Conservation (phyloP, 305 asterid genomes). For the Fraxinus greggii region DNA sequence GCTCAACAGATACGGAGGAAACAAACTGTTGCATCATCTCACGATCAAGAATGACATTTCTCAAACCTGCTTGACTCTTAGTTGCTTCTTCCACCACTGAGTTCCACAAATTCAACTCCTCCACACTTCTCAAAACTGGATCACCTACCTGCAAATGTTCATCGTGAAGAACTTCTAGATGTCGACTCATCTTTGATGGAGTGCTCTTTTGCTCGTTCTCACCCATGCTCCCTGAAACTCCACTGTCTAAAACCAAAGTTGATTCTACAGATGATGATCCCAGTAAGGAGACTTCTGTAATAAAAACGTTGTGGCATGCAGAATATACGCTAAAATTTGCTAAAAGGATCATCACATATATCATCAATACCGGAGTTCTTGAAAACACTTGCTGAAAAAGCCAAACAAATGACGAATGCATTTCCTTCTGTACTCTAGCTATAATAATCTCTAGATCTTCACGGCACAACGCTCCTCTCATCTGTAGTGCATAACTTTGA, state of each 20-base stretch:
- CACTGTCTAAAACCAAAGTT: not conserved
- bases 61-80: constrained; percentile 33
- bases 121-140: constrained; percentile 25
- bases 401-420: constrained; percentile 71
- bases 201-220: constrained; percentile 10
- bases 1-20: constrained; percentile 54
- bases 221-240: not conserved
- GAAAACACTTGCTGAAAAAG: constrained; percentile 82
- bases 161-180: constrained; percentile 4
- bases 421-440: constrained; percentile 55
- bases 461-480: constrained; percentile 56
- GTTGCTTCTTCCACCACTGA: constrained; percentile 57
- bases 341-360: constrained; percentile 67
- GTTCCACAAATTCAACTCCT: constrained; percentile 56
- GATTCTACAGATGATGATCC: not conserved
- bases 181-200: constrained; percentile 6
- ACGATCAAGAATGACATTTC: constrained; percentile 36
- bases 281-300: constrained; percentile 21
- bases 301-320: constrained; percentile 26
- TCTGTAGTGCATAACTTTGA: constrained; percentile 63
- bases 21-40: constrained; percentile 45
- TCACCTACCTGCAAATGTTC: constrained; percentile 1
- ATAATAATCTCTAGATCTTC: constrained; percentile 57
- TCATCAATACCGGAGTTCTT: constrained; percentile 67
- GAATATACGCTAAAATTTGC: constrained; percentile 65